These are phyloP conservation scores for Akanthomyces uredinophilus DNA, from an alignment of 2,329 filamentous ascomycete species.

Conservation along the genomic window DNA sequence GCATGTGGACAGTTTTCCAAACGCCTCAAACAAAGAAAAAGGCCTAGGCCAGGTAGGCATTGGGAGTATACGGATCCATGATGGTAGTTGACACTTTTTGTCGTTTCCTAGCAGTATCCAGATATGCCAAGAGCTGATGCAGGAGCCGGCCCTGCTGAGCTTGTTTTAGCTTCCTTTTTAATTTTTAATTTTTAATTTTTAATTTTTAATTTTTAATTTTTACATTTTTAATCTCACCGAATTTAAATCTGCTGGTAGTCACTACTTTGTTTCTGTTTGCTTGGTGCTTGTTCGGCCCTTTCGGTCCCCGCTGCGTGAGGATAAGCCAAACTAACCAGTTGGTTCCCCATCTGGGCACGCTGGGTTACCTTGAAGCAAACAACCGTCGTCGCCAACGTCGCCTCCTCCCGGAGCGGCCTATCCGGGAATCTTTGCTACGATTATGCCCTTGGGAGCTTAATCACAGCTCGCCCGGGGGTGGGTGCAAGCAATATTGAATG, in stretches of 20 bases:
- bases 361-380: background rate
- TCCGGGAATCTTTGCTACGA: no score
- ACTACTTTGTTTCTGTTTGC: background rate
- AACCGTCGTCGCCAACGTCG: background rate
- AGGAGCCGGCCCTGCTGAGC: no score
- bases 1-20: background rate
- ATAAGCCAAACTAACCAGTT: background rate
- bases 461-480: no score
- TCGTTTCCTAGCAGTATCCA: no score
- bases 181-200: background rate
- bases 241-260: no score
- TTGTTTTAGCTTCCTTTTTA: background rate
- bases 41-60: no score
- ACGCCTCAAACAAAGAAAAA: background rate
- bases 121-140: no score
- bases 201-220: background rate
- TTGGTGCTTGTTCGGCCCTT: background rate
- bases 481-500: no score
- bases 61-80: no score
- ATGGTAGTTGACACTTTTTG: no score
- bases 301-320: background rate
- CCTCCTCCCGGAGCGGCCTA: no score
- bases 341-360: background rate
- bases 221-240: no score
- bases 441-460: background rate